phyloP scores from a whole-genome alignment of 352 stramenopile species.

The Phytophthora melonis region DNA sequence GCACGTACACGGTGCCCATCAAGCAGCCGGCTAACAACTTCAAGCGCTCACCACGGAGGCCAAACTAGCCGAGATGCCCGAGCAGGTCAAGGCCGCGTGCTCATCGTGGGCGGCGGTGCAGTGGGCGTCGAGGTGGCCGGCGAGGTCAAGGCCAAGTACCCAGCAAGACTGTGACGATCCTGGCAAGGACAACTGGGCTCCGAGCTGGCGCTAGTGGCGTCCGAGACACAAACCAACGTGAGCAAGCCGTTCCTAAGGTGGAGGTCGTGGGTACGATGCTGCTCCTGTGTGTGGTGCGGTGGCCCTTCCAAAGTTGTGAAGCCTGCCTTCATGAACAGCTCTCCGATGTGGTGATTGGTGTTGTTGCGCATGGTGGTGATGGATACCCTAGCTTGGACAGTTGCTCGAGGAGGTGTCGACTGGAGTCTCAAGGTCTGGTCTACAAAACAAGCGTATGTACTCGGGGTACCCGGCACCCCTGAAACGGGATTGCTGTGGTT shows the following conservation, averaged over 20 bases:
- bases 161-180: slow-evolving; percentile 67
- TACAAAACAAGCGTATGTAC: no score
- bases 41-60: slow-evolving; percentile 41
- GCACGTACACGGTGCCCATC: slow-evolving; percentile 66
- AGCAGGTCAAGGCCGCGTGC: slow-evolving; percentile 54
- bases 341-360: no score
- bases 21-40: slow-evolving; percentile 55
- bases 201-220: slow-evolving; percentile 47
- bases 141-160: slow-evolving; percentile 63
- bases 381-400: no score
- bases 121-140: slow-evolving; percentile 66
- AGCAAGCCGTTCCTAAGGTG: no score
- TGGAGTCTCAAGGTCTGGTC: no score
- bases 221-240: slow-evolving; percentile 46
- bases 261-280: slow-evolving; percentile 46
- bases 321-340: no score
- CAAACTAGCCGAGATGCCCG: slow-evolving; percentile 47
- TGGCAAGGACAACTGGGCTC: slow-evolving; percentile 37
- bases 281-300: no score
- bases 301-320: no score
- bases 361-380: no score
- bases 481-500: no score
- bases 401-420: no score
- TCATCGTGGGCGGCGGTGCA: slow-evolving; percentile 68
- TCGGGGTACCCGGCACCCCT: no score